A percentile compares a stretch with the other conserved stretches of the same genome.
Conservation (phyloP, 768 basidiomycete species). For the Suillus clintonianus region DNA sequence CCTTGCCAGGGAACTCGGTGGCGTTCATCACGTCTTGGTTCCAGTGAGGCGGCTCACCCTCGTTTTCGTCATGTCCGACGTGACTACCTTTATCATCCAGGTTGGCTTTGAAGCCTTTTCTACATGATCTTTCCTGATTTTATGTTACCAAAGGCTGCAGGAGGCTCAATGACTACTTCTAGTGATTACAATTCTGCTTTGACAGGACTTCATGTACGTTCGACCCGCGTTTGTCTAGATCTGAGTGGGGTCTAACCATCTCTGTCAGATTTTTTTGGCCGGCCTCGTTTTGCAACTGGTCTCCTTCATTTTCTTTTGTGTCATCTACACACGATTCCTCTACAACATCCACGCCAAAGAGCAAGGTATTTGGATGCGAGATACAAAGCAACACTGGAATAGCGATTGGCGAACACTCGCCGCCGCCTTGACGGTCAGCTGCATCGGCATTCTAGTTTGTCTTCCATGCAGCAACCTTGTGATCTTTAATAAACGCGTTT, state of each 20-base stretch:
- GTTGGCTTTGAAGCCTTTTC: constrained; percentile 25
- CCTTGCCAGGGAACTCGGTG: constrained; percentile 51
- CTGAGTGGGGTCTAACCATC: neutral
- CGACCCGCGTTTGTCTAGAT: neutral
- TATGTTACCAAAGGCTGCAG: constrained; percentile 40
- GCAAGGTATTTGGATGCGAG: constrained; percentile 41
- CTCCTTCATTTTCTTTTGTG: constrained; percentile 53
- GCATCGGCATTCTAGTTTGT: constrained; percentile 63
- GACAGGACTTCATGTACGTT: constrained; percentile 39
- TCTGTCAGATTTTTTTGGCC: constrained; percentile 52
- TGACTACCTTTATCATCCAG: constrained; percentile 69
- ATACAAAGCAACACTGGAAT: constrained; percentile 45
- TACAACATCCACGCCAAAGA: constrained; percentile 46
- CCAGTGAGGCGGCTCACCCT: constrained; percentile 50
- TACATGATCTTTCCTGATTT: neutral
- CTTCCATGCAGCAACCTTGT: neutral
- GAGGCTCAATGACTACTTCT: constrained; percentile 49
- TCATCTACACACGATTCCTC: constrained; percentile 49
- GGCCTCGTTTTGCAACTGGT: constrained; percentile 57
- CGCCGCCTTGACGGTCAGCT: constrained; percentile 52
- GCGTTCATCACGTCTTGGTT: constrained; percentile 50
- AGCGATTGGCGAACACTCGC: constrained; percentile 63
- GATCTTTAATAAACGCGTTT: neutral
- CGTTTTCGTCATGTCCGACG: constrained; percentile 62
- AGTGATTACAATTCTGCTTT: constrained; percentile 29